Evolutionary conservation across 2,329 filamentous ascomycete genomes (phyloP).

Genomic region (Aspergillus candidus): DNA sequence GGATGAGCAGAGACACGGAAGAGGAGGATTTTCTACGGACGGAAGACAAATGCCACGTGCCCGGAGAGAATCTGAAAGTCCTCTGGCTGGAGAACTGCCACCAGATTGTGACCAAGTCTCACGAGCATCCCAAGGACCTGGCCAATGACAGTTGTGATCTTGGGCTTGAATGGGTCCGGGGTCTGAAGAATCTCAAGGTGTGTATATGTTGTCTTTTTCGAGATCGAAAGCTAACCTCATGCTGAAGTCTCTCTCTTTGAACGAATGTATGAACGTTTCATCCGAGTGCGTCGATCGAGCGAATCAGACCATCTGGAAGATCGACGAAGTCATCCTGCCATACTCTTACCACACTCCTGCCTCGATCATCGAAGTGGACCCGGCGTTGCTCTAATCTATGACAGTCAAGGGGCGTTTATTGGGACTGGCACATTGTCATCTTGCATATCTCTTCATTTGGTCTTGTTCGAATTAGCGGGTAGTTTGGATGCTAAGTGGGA

Average conservation of each 20-base stretch:
- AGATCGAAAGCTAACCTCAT: not conserved
- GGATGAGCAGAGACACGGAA: constrained; percentile 12
- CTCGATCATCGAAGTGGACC: constrained; percentile 21
- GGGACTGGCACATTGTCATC: not conserved
- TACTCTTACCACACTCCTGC: constrained; percentile 8
- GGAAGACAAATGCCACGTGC: constrained; percentile 5
- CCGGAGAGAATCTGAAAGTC: constrained; percentile 18
- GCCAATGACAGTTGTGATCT: constrained; percentile 11
- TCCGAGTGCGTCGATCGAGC: constrained; percentile 17
- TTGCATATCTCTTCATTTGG: not conserved
- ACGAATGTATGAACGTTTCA: constrained; percentile 19
- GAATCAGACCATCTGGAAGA: constrained; percentile 23
- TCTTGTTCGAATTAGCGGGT: not conserved
- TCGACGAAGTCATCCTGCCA: constrained; percentile 22
- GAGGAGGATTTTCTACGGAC: not conserved
- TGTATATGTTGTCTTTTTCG: not conserved
- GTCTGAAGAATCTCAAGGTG: constrained; percentile 19
- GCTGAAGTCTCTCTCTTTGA: constrained; percentile 24
- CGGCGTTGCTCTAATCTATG: constrained; percentile 8
- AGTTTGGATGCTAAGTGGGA: no score
- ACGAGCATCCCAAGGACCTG: constrained; percentile 6
- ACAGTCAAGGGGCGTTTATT: not conserved
- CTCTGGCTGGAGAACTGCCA: constrained; percentile 27
- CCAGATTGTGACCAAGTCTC: constrained; percentile 9
- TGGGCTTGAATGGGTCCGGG: constrained; percentile 24